Percentiles rank a stretch among this genome's conserved stretches.
Conservation (phyloP, 306 rosid species). For the Quercus engelmannii region DNA sequence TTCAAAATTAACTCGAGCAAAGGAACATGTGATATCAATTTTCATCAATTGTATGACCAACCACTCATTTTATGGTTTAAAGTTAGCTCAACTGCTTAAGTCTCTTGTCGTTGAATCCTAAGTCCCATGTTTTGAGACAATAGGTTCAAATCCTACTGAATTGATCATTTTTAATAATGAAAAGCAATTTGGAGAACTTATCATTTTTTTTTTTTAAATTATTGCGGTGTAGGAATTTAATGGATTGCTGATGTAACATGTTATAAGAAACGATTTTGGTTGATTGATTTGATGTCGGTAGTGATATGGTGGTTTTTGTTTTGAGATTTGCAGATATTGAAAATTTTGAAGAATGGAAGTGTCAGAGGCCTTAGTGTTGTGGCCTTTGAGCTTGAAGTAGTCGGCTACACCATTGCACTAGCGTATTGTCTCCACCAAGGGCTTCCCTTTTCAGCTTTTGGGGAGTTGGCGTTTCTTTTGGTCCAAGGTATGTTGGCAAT, state of each 20-base stretch:
- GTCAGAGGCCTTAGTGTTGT: conserved; percentile 83
- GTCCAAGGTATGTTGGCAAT: conserved; percentile 56
- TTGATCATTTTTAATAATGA: neutral
- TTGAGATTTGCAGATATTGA: conserved; percentile 55
- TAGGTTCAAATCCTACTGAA: neutral
- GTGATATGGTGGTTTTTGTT: neutral
- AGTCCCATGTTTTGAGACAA: too few species aligned
- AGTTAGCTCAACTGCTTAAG: too few species aligned
- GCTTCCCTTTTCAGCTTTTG: conserved; percentile 92
- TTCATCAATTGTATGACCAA: neutral
- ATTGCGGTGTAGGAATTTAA: neutral
- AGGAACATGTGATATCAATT: neutral
- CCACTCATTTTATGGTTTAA: neutral
- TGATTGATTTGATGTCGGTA: neutral
- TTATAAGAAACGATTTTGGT: neutral
- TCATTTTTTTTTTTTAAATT: too few species aligned
- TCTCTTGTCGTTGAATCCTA: too few species aligned
- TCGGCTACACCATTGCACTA: conserved; percentile 81
- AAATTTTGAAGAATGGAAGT: conserved; percentile 65
- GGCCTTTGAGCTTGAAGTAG: conserved; percentile 82
- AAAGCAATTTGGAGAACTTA: neutral
- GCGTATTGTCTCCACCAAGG: conserved; percentile 93
- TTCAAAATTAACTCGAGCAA: neutral
- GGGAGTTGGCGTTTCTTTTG: conserved; percentile 83
- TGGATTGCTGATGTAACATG: neutral